Conservation (phyloP, 2,329 filamentous ascomycete species). For the Cladosporium austrohemisphaericum region DNA sequence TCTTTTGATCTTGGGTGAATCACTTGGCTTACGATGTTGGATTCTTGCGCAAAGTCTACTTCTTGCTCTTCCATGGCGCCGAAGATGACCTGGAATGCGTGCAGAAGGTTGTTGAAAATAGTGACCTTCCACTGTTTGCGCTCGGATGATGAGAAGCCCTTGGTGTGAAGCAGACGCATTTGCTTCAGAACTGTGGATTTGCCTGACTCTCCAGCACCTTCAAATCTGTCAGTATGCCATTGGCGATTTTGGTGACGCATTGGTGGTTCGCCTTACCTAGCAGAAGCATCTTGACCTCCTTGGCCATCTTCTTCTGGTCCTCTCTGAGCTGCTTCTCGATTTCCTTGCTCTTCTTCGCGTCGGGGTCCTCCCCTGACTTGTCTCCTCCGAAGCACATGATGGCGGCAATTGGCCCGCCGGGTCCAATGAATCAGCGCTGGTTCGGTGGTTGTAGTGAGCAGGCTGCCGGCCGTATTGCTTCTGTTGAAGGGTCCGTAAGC, state of each 20-base stretch:
- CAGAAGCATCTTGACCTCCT: conserved; percentile 89
- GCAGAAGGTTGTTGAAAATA: conserved; percentile 90
- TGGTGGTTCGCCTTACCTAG: conserved; percentile 59
- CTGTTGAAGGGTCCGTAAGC: neutral
- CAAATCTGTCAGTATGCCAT: conserved; percentile 28
- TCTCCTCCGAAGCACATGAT: conserved; percentile 51
- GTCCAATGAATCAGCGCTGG: neutral
- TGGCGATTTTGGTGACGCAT: neutral
- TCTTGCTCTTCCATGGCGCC: conserved; percentile 86
- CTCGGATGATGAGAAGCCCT: conserved; percentile 85
- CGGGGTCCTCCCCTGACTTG: conserved; percentile 44
- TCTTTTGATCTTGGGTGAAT: neutral
- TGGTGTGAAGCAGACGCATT: conserved; percentile 96
- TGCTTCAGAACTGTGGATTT: conserved; percentile 98
- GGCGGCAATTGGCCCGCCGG: conserved; percentile 13
- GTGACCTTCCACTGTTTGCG: conserved; percentile 92
- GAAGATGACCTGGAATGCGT: conserved; percentile 84
- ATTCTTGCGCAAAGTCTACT: conserved; percentile 72
- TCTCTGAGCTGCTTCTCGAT: conserved; percentile 81
- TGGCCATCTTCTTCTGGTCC: conserved; percentile 81
- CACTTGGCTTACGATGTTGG: conserved; percentile 65
- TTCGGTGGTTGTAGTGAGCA: neutral
- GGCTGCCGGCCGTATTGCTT: neutral
- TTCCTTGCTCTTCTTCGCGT: conserved; percentile 55
- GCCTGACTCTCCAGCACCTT: conserved; percentile 90